A percentile compares a stretch with the other conserved stretches of the same genome.
phyloP scores from a whole-genome alignment of 768 basidiomycete species.

The Fistulinella prunicolor region DNA sequence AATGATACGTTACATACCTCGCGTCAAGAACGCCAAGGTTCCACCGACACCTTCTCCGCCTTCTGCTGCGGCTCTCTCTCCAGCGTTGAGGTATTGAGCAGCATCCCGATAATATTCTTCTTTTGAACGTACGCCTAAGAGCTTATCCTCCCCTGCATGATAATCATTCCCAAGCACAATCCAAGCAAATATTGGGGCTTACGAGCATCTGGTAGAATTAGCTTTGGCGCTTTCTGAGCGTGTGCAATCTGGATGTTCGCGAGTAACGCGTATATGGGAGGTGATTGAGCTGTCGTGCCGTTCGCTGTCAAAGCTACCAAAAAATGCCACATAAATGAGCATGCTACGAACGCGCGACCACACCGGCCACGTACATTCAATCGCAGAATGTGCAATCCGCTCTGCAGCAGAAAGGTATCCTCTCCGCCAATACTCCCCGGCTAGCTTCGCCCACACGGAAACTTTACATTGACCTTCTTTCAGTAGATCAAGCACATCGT shows the following conservation, averaged over 20 bases:
- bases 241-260: constrained; percentile 83
- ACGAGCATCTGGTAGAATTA: constrained; percentile 72
- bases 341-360: not conserved
- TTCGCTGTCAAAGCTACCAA: constrained; percentile 50
- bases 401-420: constrained; percentile 75
- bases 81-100: constrained; percentile 62
- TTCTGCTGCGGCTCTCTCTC: constrained; percentile 52
- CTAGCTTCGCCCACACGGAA: constrained; percentile 78
- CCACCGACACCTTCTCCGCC: constrained; percentile 58
- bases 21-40: constrained; percentile 59
- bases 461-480: constrained; percentile 69
- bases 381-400: constrained; percentile 64
- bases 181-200: constrained; percentile 23
- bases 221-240: constrained; percentile 81
- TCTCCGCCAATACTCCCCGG: constrained; percentile 85
- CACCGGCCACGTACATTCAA: constrained; percentile 51
- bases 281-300: constrained; percentile 48
- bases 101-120: constrained; percentile 70
- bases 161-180: not conserved
- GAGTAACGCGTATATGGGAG: constrained; percentile 75
- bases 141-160: constrained; percentile 58
- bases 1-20: constrained; percentile 45
- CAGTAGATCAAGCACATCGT: constrained; percentile 71
- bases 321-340: not conserved
- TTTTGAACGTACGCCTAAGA: constrained; percentile 58